phyloP scores from a whole-genome alignment of 257 asterid genomes.

The Solanum microdontum region DNA sequence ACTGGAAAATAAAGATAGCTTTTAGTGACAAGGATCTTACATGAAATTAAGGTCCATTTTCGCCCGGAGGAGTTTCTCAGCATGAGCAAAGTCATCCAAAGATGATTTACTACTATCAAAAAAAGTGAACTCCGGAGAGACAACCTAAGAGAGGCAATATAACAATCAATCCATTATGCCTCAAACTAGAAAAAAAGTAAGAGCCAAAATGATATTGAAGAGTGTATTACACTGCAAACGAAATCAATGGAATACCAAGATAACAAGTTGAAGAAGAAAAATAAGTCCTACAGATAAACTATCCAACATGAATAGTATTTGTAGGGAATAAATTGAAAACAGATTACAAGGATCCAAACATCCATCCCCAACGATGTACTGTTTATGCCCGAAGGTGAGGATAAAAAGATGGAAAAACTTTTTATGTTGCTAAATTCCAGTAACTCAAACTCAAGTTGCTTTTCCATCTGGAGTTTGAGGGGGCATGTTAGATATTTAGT shows the following conservation, averaged over 20 bases:
- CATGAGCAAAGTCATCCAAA: slow-evolving; percentile 73
- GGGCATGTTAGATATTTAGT: not conserved
- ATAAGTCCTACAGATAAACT: not conserved
- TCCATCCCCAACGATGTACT: not conserved
- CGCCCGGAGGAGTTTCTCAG: slow-evolving; percentile 97
- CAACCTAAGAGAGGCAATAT: slow-evolving; percentile 45
- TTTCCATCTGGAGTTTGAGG: not conserved
- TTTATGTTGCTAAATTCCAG: not conserved
- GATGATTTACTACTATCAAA: slow-evolving; percentile 81
- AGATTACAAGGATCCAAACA: not conserved
- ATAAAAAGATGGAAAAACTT: not conserved
- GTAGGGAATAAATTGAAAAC: not conserved
- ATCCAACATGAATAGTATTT: not conserved
- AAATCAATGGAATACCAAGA: not conserved
- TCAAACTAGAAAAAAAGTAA: not conserved
- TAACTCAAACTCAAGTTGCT: not conserved
- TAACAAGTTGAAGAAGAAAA: not conserved
- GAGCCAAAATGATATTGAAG: not conserved
- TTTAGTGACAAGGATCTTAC: slow-evolving; percentile 39
- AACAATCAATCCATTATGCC: slow-evolving; percentile 12
- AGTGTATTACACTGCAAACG: not conserved
- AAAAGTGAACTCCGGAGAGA: slow-evolving; percentile 95
- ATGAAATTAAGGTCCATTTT: slow-evolving; percentile 93
- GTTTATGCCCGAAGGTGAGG: not conserved
- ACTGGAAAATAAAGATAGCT: not conserved